Percentiles rank a stretch among this genome's conserved stretches.
Conservation (phyloP, 352 stramenopile genomes). For the Globisporangium lucens region DNA sequence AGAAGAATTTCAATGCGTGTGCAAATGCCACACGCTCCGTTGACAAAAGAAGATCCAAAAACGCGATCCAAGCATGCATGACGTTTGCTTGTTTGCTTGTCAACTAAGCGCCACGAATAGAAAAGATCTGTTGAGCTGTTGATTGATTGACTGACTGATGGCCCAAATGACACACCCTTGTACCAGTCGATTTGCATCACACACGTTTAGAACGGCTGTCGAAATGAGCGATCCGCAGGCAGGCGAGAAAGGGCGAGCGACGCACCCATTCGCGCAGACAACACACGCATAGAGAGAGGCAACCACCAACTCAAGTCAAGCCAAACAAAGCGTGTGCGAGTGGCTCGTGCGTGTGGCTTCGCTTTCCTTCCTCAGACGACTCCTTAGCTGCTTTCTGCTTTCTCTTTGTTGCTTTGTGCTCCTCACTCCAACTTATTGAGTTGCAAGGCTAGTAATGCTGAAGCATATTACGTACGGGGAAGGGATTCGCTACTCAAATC, state of each 20-base stretch:
- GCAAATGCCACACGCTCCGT: neutral
- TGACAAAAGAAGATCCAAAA: too few species aligned
- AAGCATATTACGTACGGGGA: too few species aligned
- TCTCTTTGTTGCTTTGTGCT: too few species aligned
- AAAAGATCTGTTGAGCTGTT: neutral
- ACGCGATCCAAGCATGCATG: neutral
- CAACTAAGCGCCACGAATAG: neutral
- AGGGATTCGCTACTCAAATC: too few species aligned
- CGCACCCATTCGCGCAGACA: neutral
- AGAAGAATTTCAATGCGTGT: too few species aligned
- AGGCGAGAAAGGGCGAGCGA: neutral
- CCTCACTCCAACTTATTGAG: too few species aligned
- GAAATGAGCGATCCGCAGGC: neutral
- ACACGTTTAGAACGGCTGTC: too few species aligned
- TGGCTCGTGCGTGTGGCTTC: neutral
- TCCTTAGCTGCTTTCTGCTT: neutral
- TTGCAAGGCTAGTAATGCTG: too few species aligned
- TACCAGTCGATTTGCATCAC: too few species aligned
- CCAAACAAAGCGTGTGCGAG: neutral
- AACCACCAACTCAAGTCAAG: neutral
- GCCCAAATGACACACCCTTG: neutral
- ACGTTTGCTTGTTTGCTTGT: neutral
- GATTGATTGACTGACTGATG: neutral
- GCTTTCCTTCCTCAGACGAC: constrained; percentile 9
- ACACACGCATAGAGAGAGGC: neutral